Evolutionary conservation across 345 rosid genomes (phyloP).

Genomic region (Salix brachista): DNA sequence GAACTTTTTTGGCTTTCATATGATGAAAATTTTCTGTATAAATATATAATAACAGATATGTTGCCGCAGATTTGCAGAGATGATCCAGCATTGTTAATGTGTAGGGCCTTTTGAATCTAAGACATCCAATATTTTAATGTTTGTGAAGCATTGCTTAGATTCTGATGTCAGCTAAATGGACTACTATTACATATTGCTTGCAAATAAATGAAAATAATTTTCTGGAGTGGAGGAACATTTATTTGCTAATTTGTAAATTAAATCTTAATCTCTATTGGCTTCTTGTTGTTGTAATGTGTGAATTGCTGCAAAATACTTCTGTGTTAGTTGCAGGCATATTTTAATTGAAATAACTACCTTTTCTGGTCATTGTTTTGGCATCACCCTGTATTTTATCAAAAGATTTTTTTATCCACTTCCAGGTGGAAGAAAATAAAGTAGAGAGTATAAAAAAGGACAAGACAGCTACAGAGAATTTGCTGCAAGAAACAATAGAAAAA

Average conservation of each 20-base stretch:
- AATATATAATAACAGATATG: not conserved
- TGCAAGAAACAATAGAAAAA: conserved; percentile 94
- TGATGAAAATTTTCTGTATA: not conserved
- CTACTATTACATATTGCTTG: not conserved
- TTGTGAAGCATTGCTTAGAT: not conserved
- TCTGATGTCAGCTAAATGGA: not conserved
- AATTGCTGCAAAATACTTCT: not conserved
- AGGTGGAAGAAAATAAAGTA: conserved; percentile 97
- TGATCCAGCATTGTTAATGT: not conserved
- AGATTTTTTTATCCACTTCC: conserved; percentile 18
- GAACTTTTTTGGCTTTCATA: not conserved
- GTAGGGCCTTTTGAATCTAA: not conserved
- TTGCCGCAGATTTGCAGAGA: not conserved
- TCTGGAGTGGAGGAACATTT: not conserved
- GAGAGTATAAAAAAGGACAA: conserved; percentile 91
- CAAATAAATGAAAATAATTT: not conserved
- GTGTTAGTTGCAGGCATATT: not conserved
- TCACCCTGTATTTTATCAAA: not conserved
- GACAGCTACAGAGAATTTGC: conserved; percentile 81
- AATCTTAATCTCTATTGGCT: not conserved
- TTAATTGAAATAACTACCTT: not conserved
- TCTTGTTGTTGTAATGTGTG: not conserved
- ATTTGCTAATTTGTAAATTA: not conserved
- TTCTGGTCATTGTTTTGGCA: conserved; percentile 10
- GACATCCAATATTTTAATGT: not conserved